phyloP scores from a whole-genome alignment of 148 eudicot genomes.

The Selenicereus undatus region DNA sequence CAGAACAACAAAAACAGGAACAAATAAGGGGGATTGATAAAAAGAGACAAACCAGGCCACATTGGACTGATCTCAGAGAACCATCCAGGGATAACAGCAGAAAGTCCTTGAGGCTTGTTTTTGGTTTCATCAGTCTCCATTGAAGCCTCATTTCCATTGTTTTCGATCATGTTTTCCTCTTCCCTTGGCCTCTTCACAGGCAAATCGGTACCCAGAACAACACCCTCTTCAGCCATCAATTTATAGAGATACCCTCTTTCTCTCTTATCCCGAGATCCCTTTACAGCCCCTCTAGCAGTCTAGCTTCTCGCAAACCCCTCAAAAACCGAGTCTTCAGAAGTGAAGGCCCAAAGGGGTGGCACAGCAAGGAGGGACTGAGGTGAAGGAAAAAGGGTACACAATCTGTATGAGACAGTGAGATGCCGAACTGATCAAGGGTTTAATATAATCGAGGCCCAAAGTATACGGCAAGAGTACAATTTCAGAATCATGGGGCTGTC shows the following conservation, averaged over 20 bases:
- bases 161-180: slow-evolving; percentile 21
- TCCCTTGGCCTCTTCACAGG: slow-evolving; percentile 48
- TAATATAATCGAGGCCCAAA: not conserved
- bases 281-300: too few species aligned
- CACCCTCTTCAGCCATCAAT: slow-evolving; percentile 42
- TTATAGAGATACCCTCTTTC: not conserved
- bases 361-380: not conserved
- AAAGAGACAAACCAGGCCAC: slow-evolving; percentile 82
- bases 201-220: slow-evolving; percentile 32
- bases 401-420: not conserved
- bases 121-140: slow-evolving; percentile 11
- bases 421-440: not conserved
- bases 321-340: not conserved
- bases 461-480: not conserved
- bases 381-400: not conserved
- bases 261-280: not conserved
- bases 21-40: not conserved
- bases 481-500: slow-evolving; percentile 17
- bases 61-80: slow-evolving; percentile 97
- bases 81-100: slow-evolving; percentile 89
- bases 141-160: slow-evolving; percentile 21
- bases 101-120: slow-evolving; percentile 28
- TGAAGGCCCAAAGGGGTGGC: not conserved
- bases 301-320: slow-evolving; percentile 5
- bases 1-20: not conserved